Conservation (phyloP, 495 filamentous ascomycete species). For the Penicillium silybi region DNA sequence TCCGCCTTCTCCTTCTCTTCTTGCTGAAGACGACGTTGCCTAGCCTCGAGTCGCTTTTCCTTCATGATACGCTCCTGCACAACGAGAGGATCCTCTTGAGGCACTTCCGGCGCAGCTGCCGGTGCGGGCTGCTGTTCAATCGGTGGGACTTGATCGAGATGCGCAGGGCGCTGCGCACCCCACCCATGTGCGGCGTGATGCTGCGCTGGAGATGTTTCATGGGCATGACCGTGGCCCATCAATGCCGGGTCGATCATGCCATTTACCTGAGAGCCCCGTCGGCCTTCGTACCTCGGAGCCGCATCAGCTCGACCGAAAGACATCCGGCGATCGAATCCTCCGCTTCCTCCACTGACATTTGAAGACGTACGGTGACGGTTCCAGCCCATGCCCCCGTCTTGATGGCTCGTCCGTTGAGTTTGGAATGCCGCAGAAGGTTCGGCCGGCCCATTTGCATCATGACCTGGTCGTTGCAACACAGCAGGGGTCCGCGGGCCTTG, state of each 20-base stretch:
- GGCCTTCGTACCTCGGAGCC: conserved; percentile 39
- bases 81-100: conserved; percentile 57
- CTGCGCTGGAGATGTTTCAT: conserved; percentile 26
- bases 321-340: conserved; percentile 56
- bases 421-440: conserved; percentile 94
- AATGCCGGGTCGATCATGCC: conserved; percentile 34
- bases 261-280: conserved; percentile 46
- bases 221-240: conserved; percentile 14
- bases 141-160: conserved; percentile 40
- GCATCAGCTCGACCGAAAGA: conserved; percentile 50
- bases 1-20: conserved; percentile 78
- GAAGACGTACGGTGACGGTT: conserved; percentile 84
- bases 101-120: conserved; percentile 24
- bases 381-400: conserved; percentile 60
- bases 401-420: conserved; percentile 64
- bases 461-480: conserved; percentile 68
- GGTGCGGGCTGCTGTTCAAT: conserved; percentile 29
- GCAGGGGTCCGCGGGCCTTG: conserved; percentile 66
- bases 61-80: conserved; percentile 83
- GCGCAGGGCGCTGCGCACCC: conserved; percentile 48
- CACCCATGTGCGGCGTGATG: conserved; percentile 31
- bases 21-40: conserved; percentile 73
- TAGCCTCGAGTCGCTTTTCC: conserved; percentile 70
- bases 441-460: conserved; percentile 62
- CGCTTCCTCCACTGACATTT: conserved; percentile 89